Evolutionary conservation across 371 early-diverging fungal species (phyloP).

Genomic region (Dichotomocladium elegans): DNA sequence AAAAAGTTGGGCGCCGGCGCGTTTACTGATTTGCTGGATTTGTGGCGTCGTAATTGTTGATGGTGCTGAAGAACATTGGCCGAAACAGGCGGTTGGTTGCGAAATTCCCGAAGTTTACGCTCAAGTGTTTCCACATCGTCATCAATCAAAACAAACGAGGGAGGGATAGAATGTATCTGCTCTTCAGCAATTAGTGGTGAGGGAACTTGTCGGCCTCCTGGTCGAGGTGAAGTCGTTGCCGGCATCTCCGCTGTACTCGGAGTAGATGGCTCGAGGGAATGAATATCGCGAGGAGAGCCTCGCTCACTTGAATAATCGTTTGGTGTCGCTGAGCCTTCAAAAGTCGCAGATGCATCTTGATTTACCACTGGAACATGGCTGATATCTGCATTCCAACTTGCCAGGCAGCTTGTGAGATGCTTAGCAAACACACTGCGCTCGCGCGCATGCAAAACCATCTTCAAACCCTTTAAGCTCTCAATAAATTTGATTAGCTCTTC

Average conservation of each 20-base stretch:
- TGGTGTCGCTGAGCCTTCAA: not conserved
- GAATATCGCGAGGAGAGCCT: no score
- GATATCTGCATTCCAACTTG: conserved; percentile 55
- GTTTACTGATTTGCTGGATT: conserved; percentile 20
- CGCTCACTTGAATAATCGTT: no score
- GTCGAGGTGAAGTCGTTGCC: conserved; percentile 4
- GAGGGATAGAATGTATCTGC: conserved; percentile 32
- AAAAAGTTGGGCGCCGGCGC: conserved; percentile 11
- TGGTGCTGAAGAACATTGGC: conserved; percentile 11
- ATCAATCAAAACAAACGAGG: conserved; percentile 61
- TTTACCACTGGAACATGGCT: conserved; percentile 41
- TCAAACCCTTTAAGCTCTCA: conserved; percentile 43
- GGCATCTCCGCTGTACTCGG: not conserved
- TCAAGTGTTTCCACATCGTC: conserved; percentile 53
- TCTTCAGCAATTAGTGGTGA: conserved; percentile 35
- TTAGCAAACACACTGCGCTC: conserved; percentile 57
- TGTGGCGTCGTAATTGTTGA: conserved; percentile 22
- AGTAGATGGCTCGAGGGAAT: no score
- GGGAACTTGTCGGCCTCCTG: conserved; percentile 9
- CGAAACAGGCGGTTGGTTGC: conserved; percentile 24
- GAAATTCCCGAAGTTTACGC: conserved; percentile 39
- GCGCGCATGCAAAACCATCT: conserved; percentile 50
- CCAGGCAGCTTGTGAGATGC: conserved; percentile 54
- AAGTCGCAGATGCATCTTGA: not conserved
- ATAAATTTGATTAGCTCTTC: conserved; percentile 47